phyloP scores from a whole-genome alignment of 2,329 filamentous ascomycete species.

The Aspergillus vadensis region DNA sequence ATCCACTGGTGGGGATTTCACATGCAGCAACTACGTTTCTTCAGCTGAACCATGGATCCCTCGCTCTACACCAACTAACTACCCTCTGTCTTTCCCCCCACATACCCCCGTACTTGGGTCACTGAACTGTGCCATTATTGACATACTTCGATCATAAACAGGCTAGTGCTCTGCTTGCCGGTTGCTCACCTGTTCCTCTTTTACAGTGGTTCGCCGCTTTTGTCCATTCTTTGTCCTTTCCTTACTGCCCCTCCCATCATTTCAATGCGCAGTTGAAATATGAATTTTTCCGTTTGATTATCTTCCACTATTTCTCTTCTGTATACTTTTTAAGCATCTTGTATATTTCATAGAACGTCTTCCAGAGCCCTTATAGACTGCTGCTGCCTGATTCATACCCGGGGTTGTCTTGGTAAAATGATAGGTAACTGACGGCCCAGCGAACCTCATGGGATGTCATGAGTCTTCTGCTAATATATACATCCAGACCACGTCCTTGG shows the following conservation, averaged over 20 bases:
- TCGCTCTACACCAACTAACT: neutral
- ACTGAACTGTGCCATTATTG: neutral
- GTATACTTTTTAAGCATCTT: neutral
- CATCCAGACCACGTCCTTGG: conserved; percentile 81
- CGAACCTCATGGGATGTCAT: neutral
- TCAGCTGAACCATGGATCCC: conserved; percentile 7
- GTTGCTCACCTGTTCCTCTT: neutral
- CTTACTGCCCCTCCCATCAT: neutral
- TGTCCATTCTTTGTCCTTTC: neutral
- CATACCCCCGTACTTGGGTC: neutral
- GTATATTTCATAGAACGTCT: neutral
- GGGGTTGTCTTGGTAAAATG: conserved; percentile 25
- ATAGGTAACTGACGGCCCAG: conserved; percentile 28
- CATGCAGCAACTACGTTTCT: conserved; percentile 4
- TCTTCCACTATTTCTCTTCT: neutral
- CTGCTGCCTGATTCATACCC: too few species aligned
- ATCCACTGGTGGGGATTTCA: conserved; percentile 13
- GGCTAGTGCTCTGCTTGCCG: neutral
- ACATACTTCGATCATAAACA: neutral
- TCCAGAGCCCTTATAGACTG: neutral
- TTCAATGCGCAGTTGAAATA: neutral
- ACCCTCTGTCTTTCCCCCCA: neutral
- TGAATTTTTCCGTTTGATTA: neutral
- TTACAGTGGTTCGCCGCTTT: neutral
- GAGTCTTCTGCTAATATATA: conserved; percentile 5